Evolutionary conservation across 2,329 filamentous ascomycete species (phyloP).

Genomic region (Cladosporium sp.): DNA sequence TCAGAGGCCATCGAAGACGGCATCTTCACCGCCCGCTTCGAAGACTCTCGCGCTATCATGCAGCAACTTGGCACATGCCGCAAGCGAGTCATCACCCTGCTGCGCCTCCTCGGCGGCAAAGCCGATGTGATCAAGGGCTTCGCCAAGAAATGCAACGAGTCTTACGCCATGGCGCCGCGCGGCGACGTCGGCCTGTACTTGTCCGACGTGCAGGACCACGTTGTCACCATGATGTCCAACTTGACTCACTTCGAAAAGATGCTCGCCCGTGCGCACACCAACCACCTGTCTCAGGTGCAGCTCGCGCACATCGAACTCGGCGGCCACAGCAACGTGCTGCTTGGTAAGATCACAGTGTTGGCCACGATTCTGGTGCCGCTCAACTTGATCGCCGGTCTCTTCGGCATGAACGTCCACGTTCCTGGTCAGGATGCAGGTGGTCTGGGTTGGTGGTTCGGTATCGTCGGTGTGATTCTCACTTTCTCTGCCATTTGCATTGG

Average conservation of each 20-base stretch:
- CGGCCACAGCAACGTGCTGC: slow-evolving; percentile 81
- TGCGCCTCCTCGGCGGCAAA: slow-evolving; percentile 92
- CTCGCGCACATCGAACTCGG: slow-evolving; percentile 89
- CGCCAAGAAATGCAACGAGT: slow-evolving; percentile 97
- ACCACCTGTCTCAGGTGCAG: slow-evolving; percentile 91
- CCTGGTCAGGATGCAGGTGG: slow-evolving; percentile 58
- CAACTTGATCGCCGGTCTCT: slow-evolving; percentile 84
- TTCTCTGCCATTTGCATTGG: slow-evolving; percentile 45
- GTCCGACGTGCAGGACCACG: slow-evolving; percentile 97
- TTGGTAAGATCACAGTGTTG: slow-evolving; percentile 93
- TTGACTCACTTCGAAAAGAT: slow-evolving; percentile 97
- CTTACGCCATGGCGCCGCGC: slow-evolving; percentile 90
- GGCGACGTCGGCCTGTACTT: slow-evolving; percentile 97
- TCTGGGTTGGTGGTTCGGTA: slow-evolving; percentile 62
- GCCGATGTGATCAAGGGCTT: slow-evolving; percentile 98
- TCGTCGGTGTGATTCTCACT: slow-evolving; percentile 56
- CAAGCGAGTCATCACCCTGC: slow-evolving; percentile 91
- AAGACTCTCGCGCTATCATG: slow-evolving; percentile 85
- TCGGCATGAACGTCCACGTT: slow-evolving; percentile 83
- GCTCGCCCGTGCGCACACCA: slow-evolving; percentile 88
- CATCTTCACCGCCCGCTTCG: slow-evolving; percentile 86
- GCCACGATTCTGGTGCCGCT: slow-evolving; percentile 95
- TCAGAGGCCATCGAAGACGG: slow-evolving; percentile 94
- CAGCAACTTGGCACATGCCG: slow-evolving; percentile 86
- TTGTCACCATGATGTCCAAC: slow-evolving; percentile 98